Evolutionary conservation across 2,329 filamentous ascomycete genomes (phyloP).

Genomic region (Nothophoma quercina): DNA sequence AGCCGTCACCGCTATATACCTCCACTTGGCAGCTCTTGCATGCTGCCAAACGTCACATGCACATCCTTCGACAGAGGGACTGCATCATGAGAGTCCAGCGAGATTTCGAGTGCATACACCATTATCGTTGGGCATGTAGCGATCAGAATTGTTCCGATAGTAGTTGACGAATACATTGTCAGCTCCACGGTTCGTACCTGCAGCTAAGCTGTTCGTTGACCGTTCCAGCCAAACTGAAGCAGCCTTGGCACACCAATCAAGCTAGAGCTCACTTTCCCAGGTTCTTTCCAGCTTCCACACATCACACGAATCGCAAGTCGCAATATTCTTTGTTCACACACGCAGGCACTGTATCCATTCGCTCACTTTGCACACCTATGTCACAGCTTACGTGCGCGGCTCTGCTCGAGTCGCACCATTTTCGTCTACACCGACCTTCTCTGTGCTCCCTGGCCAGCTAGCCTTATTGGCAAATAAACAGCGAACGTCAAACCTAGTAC

Average conservation of each 20-base stretch:
- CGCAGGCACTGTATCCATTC: background rate
- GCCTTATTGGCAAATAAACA: background rate
- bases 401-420: constrained; percentile 9
- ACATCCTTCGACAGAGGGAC: background rate
- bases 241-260: background rate
- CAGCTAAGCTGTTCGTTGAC: background rate
- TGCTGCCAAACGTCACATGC: constrained; percentile 9
- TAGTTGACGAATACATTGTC: background rate
- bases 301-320: background rate
- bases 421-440: constrained; percentile 17
- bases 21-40: background rate
- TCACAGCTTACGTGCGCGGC: constrained; percentile 18
- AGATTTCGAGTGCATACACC: background rate
- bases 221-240: background rate
- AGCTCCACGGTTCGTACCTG: constrained; percentile 3
- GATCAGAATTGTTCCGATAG: background rate
- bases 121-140: background rate
- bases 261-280: background rate
- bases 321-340: background rate
- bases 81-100: background rate
- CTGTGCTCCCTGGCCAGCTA: background rate
- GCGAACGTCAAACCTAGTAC: background rate
- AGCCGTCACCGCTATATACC: constrained; percentile 11
- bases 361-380: constrained; percentile 6
- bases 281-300: background rate